phyloP scores from a whole-genome alignment of 306 rosid genomes.

The Canavalia gladiata region DNA sequence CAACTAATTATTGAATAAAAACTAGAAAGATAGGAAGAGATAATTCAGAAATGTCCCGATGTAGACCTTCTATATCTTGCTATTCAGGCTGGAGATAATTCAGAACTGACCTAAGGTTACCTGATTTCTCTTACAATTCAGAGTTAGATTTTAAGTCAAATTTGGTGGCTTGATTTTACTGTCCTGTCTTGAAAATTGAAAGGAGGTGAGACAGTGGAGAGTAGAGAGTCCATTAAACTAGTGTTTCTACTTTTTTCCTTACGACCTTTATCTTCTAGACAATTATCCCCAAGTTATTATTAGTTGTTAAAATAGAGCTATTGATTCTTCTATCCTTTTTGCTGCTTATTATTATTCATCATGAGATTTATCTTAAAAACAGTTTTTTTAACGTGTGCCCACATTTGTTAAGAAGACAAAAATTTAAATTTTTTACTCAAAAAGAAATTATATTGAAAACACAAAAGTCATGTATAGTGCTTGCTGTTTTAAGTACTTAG shows the following conservation, averaged over 20 bases:
- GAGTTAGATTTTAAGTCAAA: conserved; percentile 16
- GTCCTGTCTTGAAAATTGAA: conserved; percentile 32
- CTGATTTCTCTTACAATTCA: neutral
- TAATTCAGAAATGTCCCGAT: neutral
- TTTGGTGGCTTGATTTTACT: conserved; percentile 21
- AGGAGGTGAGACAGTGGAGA: conserved; percentile 1
- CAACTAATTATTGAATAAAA: neutral
- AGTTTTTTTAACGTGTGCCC: neutral
- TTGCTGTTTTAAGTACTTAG: neutral
- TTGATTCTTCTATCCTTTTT: neutral
- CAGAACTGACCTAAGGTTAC: conserved; percentile 1
- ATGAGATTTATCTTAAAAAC: conserved; percentile 9
- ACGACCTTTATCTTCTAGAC: conserved; percentile 13
- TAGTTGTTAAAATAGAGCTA: conserved; percentile 12
- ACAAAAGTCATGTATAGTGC: neutral
- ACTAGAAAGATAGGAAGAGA: neutral
- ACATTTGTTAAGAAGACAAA: neutral
- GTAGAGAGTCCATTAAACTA: conserved; percentile 5
- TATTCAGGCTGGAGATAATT: conserved; percentile 14
- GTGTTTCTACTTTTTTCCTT: neutral
- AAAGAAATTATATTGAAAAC: neutral
- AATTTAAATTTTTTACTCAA: neutral
- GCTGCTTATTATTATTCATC: neutral
- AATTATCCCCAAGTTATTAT: conserved; percentile 10
- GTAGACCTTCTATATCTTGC: conserved; percentile 25